A percentile compares a stretch with the other conserved stretches of the same genome.
phyloP scores from a whole-genome alignment of 2,329 filamentous ascomycete genomes.

The Coniochaeta prunicola region DNA sequence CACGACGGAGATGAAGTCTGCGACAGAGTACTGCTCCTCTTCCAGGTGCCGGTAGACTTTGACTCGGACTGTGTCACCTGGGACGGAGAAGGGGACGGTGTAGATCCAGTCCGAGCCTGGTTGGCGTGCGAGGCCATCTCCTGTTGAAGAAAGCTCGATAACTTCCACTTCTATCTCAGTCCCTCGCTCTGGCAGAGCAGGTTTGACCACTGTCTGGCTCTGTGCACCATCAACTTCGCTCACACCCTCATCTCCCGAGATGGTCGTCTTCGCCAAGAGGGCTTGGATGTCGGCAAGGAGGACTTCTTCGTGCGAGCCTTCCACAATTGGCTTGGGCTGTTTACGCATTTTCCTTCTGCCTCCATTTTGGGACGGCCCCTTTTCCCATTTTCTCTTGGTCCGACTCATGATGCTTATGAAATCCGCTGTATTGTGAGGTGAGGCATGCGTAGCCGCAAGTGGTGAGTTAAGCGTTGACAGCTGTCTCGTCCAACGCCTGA shows the following conservation, averaged over 20 bases:
- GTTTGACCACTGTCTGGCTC: conserved; percentile 5
- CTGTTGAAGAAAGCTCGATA: conserved; percentile 76
- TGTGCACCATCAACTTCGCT: neutral
- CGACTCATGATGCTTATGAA: neutral
- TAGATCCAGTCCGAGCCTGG: conserved; percentile 62
- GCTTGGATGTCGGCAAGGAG: conserved; percentile 55
- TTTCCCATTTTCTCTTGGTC: neutral
- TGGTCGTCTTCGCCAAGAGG: conserved; percentile 38
- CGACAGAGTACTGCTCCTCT: conserved; percentile 61
- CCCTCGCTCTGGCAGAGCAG: conserved; percentile 54
- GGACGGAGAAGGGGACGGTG: conserved; percentile 80
- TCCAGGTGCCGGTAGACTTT: conserved; percentile 70
- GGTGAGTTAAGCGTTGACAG: neutral
- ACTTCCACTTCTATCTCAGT: conserved; percentile 79
- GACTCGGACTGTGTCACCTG: conserved; percentile 72
- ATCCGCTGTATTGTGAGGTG: neutral
- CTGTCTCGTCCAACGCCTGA: neutral
- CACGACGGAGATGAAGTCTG: conserved; percentile 75
- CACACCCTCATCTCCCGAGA: conserved; percentile 18
- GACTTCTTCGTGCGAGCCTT: conserved; percentile 60
- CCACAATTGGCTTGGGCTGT: conserved; percentile 40
- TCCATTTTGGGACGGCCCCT: neutral
- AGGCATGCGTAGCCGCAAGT: neutral
- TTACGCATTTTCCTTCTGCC: conserved; percentile 50
- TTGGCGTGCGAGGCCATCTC: conserved; percentile 78